Conservation (phyloP, 805 yeast genomes). For the Peterozyma toletana region DNA sequence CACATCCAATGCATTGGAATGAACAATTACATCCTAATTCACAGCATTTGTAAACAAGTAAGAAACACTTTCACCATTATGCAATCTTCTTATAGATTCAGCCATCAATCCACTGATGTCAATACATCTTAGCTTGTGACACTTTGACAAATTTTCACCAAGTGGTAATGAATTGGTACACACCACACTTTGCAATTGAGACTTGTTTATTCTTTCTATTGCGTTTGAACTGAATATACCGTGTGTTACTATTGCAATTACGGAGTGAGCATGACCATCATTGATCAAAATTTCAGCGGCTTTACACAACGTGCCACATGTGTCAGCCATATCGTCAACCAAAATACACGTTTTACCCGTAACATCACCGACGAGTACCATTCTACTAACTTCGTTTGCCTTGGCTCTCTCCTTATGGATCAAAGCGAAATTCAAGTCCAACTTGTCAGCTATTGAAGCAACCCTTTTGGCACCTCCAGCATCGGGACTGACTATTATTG, state of each 20-base stretch:
- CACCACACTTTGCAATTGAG: slow-evolving; percentile 65
- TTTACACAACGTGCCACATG: slow-evolving; percentile 93
- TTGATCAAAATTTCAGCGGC: slow-evolving; percentile 79
- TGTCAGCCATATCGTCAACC: slow-evolving; percentile 97
- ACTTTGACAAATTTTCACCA: slow-evolving; percentile 46
- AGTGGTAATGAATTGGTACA: slow-evolving; percentile 94
- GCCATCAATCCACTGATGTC: slow-evolving; percentile 86
- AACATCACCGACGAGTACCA: slow-evolving; percentile 97
- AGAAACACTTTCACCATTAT: slow-evolving; percentile 93
- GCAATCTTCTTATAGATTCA: slow-evolving; percentile 89
- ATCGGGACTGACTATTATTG: slow-evolving; percentile 91
- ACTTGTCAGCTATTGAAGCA: slow-evolving; percentile 85
- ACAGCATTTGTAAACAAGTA: slow-evolving; percentile 70
- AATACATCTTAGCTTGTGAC: slow-evolving; percentile 69
- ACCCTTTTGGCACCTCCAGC: slow-evolving; percentile 99
- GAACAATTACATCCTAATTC: not conserved
- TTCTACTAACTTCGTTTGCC: slow-evolving; percentile 90
- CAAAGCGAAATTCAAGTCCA: slow-evolving; percentile 89
- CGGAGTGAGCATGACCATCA: slow-evolving; percentile 74
- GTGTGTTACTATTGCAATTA: slow-evolving; percentile 91
- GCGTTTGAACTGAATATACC: slow-evolving; percentile 91
- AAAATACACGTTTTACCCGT: slow-evolving; percentile 72
- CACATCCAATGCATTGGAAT: too few relatives aligned
- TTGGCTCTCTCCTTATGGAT: slow-evolving; percentile 94
- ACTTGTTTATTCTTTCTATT: slow-evolving; percentile 57